Conservation (phyloP, 2,329 filamentous ascomycete species). For the Botrytis aclada region DNA sequence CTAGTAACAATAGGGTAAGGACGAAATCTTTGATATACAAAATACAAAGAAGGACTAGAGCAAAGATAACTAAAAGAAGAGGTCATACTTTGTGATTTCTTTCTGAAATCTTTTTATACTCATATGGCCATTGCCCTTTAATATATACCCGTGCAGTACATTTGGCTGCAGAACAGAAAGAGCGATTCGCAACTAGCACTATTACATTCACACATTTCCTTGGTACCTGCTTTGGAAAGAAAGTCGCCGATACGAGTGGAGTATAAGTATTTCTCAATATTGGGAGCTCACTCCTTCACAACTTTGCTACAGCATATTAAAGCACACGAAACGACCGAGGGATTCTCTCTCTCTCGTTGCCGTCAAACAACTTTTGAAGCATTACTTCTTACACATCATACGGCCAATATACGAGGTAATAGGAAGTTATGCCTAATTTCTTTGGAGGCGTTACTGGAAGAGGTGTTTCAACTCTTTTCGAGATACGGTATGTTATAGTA, state of each 20-base stretch:
- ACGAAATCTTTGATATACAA: background rate
- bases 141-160: background rate
- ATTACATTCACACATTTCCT: background rate
- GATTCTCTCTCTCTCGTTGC: background rate
- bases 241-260: background rate
- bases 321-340: background rate
- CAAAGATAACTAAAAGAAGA: background rate
- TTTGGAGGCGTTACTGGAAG: slow-evolving; percentile 37
- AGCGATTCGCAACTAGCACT: background rate
- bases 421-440: slow-evolving; percentile 34
- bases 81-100: slow-evolving; percentile 4
- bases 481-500: slow-evolving; percentile 37
- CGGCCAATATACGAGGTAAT: background rate
- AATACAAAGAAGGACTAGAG: slow-evolving; percentile 2
- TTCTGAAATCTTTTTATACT: background rate
- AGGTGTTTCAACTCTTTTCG: slow-evolving; percentile 38
- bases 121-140: background rate
- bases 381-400: background rate
- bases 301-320: background rate
- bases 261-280: background rate
- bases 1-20: slow-evolving; percentile 2
- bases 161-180: background rate
- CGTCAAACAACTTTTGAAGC: background rate
- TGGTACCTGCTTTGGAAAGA: background rate
- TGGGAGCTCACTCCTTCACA: background rate